Evolutionary conservation across 2,329 filamentous ascomycete species (phyloP).

Genomic region (Cryphonectria carpinicola): DNA sequence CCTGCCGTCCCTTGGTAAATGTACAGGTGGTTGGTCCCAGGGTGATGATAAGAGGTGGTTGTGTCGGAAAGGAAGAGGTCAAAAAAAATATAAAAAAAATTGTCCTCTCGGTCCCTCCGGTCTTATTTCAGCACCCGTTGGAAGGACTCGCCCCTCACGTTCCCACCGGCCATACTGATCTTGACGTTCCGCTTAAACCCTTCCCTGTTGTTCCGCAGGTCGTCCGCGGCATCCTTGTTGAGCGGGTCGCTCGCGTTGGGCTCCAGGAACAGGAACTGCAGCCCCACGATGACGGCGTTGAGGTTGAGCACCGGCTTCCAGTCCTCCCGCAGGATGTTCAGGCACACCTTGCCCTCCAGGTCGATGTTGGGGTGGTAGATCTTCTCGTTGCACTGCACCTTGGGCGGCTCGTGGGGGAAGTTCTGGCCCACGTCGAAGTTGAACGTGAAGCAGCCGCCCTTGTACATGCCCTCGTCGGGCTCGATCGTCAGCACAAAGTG

Average conservation of each 20-base stretch:
- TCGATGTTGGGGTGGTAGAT: constrained; percentile 99
- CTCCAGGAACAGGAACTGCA: constrained; percentile 97
- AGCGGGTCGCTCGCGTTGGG: constrained; percentile 97
- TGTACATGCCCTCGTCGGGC: constrained; percentile 88
- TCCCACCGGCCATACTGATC: constrained; percentile 79
- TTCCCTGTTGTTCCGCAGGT: constrained; percentile 83
- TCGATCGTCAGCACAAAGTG: constrained; percentile 82
- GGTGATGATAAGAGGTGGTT: background rate
- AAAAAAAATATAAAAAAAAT: too few species aligned
- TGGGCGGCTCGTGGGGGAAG: constrained; percentile 96
- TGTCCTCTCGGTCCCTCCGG: background rate
- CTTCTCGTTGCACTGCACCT: constrained; percentile 96
- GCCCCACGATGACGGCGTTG: constrained; percentile 92
- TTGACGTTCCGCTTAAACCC: constrained; percentile 91
- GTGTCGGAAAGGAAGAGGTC: background rate
- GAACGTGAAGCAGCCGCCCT: constrained; percentile 84
- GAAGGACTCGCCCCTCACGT: constrained; percentile 72
- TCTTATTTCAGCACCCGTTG: constrained; percentile 74
- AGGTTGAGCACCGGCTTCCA: constrained; percentile 98
- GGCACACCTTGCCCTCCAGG: constrained; percentile 93
- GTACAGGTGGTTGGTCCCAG: background rate
- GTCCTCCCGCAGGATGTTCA: constrained; percentile 96
- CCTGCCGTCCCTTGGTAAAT: constrained; percentile 5
- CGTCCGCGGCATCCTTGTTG: constrained; percentile 97
- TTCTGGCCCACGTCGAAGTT: constrained; percentile 90